Base-by-base conservation (phyloP, 2,329 filamentous ascomycete species). In the Aureobasidium sp. region DNA sequence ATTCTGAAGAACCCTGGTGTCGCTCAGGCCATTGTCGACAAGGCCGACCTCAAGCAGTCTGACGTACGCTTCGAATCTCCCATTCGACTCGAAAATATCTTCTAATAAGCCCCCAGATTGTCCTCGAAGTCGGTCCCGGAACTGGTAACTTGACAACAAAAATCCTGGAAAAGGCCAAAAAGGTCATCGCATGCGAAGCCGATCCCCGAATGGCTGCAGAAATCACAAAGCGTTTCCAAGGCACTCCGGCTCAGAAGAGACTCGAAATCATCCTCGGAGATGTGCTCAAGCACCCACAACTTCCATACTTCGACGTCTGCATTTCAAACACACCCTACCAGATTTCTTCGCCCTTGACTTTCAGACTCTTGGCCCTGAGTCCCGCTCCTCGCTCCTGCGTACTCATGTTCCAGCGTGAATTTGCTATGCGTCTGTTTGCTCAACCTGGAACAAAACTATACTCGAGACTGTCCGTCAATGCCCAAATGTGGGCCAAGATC, bases 161-260 rank as follows among this genome's bases (percentile, higher is more conserved):
- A 63, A 97, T 97, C 64, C 79, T 97, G 30, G 90, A 94, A 69
- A 88, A 90, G 65, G 91, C 90, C 27, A 92, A 91, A 74, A 90
- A 89, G 63, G 83, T 86, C 60, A 89, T 92, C 55, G 89, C 90
- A 4, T 90, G 97, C 55, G 94, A 99, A 78, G 82, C 97, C 73
- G 94, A 99, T 76, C 92, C 94, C 25, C 83, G 94, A 71, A 97
- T 97, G 94, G 91, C 91, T 13, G 93, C 93, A 63, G 94, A 97
- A 77, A 83, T 97, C 65, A 94, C 90, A 49, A 92, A 95, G 77
- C 88, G 93, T 69, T 92, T 97, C 9, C 92, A 97, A 75, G 92
- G 91, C 25, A 95, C 87, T 47, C 90, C 92, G 0, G 83, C 88
- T 67, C 87, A 90, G 72, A 91, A 90, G 73, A 86, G 90, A 66